These are phyloP conservation scores for Paspalum vaginatum DNA, from an alignment of 176 grass and related monocot species.

Conservation along the genomic window DNA sequence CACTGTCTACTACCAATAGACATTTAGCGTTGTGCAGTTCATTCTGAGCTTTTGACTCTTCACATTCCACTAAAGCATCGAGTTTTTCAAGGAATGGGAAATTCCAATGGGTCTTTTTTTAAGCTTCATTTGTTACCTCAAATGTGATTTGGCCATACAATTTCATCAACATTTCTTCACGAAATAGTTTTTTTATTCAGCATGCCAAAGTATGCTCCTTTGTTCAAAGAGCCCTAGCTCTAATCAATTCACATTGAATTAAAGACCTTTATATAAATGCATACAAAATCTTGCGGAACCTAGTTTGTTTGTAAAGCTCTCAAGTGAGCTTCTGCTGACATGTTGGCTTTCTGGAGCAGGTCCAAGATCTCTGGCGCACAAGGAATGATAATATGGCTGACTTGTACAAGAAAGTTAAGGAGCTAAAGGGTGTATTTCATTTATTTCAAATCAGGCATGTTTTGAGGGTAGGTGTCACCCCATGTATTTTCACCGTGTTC, in stretches of 20 bases:
- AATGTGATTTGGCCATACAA: background rate
- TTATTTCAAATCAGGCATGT: constrained; percentile 60
- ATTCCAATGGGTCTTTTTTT: background rate
- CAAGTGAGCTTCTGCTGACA: background rate
- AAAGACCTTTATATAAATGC: constrained; percentile 24
- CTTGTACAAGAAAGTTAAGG: constrained; percentile 64
- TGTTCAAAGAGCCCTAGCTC: constrained; percentile 29
- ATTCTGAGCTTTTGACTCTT: constrained; percentile 1
- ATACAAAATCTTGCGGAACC: constrained; percentile 3
- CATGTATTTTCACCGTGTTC: constrained; percentile 9
- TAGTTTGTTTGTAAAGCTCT: constrained; percentile 13
- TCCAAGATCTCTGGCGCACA: constrained; percentile 51
- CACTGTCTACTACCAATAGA: constrained; percentile 5
- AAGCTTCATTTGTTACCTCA: background rate
- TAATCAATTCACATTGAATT: constrained; percentile 1
- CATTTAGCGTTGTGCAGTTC: background rate
- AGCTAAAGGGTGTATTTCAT: constrained; percentile 50
- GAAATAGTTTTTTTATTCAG: background rate
- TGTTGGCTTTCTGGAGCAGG: constrained; percentile 43
- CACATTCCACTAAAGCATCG: constrained; percentile 2
- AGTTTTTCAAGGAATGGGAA: background rate
- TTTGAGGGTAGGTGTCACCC: constrained; percentile 50
- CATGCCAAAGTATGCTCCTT: constrained; percentile 14
- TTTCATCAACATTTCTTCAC: background rate
- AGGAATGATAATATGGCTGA: constrained; percentile 53